Evolutionary conservation across 257 asterid species (phyloP), one percentile per base, ranked within the genome.

Genomic region (Perilla frutescens): DNA sequence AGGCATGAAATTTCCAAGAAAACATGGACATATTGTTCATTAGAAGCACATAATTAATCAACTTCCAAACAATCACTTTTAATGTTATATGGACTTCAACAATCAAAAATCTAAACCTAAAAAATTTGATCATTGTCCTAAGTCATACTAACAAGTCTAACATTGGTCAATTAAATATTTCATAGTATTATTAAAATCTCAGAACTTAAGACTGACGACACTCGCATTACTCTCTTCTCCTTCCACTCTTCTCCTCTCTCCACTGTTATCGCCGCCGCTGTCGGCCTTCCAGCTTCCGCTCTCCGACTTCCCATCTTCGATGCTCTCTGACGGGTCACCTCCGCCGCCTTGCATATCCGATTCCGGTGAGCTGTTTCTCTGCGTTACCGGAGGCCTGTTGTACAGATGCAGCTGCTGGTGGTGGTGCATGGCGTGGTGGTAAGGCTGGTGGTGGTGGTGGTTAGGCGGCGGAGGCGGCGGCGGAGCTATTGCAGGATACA

Each of bases 201-300:
- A 89, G 85, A 89, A 89, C 70, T 91, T 91, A 40, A 91, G 92
- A 70, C 80, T 83, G 39, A 85, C 83, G 34, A 79, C 92, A 68
- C 87, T 87, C 0, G 84, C 87, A 49, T 87, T 85, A 73, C 91
- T 87, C 37, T 86, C 91, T 41, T 84, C 89, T 6, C 89, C 88
- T 0, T 81, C 93, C 62, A 60, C n/a, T 32, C 70, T 81, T 37
- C 83, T 87, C 47, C 84, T 80, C 75, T 82, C 94, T 15, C 89
- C 87, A 12, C 87, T 86, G 15, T 80, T 82, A 43, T 82, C 96
- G 2, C 89, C 87, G 59, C 85, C 87, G 80, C 95, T 89, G 39
- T 91, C 96, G 0, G 89, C 92, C 81, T 87, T 87, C 97, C 97
- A 91, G 86, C 97, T 89, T 7, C 96, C 81, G 71, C 97, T 87